A percentile compares a stretch with the other conserved stretches of the same genome.
Evolutionary conservation across 345 rosid species (phyloP).

Genomic region (Acer campestre): DNA sequence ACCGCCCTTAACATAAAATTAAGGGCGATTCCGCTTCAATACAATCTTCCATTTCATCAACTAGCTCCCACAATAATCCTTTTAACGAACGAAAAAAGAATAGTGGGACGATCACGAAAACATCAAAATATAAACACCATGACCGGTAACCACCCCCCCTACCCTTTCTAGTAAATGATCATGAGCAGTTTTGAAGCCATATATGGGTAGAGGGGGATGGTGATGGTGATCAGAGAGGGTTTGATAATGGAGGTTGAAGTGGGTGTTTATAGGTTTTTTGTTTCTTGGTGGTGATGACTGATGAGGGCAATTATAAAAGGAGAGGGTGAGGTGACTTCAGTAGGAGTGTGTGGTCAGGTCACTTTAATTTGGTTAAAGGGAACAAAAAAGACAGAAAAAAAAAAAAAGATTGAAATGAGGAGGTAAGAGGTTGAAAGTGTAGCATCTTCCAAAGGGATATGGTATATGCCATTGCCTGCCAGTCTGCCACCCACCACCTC

Average conservation of each 20-base stretch:
- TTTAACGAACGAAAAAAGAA: background rate
- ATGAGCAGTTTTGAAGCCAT: background rate
- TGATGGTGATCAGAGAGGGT: slow-evolving; percentile 35
- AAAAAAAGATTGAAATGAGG: slow-evolving; percentile 20
- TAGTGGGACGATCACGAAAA: background rate
- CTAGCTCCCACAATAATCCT: no score
- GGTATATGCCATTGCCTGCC: slow-evolving; percentile 50
- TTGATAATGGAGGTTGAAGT: slow-evolving; percentile 18
- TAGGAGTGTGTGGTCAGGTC: slow-evolving; percentile 20
- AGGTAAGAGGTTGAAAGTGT: slow-evolving; percentile 26
- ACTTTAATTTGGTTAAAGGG: slow-evolving; percentile 21
- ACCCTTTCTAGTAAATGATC: background rate
- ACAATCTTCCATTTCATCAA: background rate
- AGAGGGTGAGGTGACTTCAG: slow-evolving; percentile 44
- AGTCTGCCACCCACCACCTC: slow-evolving; percentile 16
- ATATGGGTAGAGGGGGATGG: slow-evolving; percentile 21
- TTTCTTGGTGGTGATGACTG: slow-evolving; percentile 33
- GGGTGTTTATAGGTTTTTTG: slow-evolving; percentile 21
- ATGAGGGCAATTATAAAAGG: slow-evolving; percentile 24
- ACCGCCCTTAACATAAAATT: slow-evolving; percentile 11
- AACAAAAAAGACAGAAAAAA: slow-evolving; percentile 7
- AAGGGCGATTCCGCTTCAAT: slow-evolving; percentile 22
- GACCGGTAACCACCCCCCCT: slow-evolving; percentile 18
- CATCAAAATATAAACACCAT: background rate
- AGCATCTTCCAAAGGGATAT: slow-evolving; percentile 65